A percentile compares a stretch with the other conserved stretches of the same genome.
phyloP scores from a whole-genome alignment of 306 rosid genomes.

The Prunus persica region DNA sequence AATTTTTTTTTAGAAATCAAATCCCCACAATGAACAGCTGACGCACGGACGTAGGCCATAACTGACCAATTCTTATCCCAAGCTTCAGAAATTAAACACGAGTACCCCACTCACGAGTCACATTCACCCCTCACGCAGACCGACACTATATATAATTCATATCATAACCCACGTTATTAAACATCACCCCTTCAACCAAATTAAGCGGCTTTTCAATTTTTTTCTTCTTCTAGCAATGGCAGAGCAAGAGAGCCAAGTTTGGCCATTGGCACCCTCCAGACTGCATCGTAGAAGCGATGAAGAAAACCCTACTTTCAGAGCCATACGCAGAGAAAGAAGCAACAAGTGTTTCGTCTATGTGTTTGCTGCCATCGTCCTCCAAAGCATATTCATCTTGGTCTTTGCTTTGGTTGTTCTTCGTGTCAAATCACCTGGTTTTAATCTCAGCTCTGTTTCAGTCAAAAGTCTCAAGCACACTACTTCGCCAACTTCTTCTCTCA shows the following conservation, averaged over 20 bases:
- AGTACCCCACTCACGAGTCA: neutral
- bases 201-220: neutral
- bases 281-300: conserved; percentile 33
- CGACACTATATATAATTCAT: no score
- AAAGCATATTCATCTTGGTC: conserved; percentile 27
- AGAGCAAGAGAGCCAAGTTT: conserved; percentile 32
- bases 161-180: neutral
- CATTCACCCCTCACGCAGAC: neutral
- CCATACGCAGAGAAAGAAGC: conserved; percentile 33
- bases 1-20: neutral
- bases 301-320: conserved; percentile 27
- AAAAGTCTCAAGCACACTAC: conserved; percentile 10
- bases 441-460: conserved; percentile 32
- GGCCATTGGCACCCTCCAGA: conserved; percentile 24
- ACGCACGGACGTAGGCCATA: neutral
- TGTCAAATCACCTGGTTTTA: conserved; percentile 28
- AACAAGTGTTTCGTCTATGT: conserved; percentile 56
- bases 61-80: no score
- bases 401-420: conserved; percentile 47
- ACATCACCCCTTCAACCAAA: neutral
- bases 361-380: conserved; percentile 42
- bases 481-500: conserved; percentile 28
- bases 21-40: neutral
- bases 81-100: neutral
- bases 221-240: conserved; percentile 10